Evolutionary conservation across 495 filamentous ascomycete genomes (phyloP).

Genomic region (Podospora anserina): DNA sequence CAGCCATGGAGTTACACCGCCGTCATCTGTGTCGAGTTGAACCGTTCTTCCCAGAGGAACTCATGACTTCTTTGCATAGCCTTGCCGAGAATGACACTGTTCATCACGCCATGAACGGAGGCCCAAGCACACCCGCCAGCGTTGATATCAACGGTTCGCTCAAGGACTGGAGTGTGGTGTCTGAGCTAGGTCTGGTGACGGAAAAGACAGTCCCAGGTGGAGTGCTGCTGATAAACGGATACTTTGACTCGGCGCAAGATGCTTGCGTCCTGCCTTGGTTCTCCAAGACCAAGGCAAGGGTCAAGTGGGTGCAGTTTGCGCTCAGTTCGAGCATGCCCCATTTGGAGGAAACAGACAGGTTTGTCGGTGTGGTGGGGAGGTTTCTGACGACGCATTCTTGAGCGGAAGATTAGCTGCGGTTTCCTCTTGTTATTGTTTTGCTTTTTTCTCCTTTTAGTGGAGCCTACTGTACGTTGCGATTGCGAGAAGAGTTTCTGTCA

Average conservation of each 20-base stretch:
- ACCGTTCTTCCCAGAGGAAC: slow-evolving; percentile 34
- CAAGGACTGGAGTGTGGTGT: slow-evolving; percentile 33
- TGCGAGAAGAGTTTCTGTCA: too few species aligned
- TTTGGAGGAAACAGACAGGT: slow-evolving; percentile 20
- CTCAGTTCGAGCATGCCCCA: slow-evolving; percentile 14
- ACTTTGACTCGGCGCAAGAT: slow-evolving; percentile 50
- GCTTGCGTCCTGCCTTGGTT: slow-evolving; percentile 45
- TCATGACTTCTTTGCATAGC: slow-evolving; percentile 26
- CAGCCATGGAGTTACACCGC: slow-evolving; percentile 41
- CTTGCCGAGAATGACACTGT: slow-evolving; percentile 42
- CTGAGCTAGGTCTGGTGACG: slow-evolving; percentile 35
- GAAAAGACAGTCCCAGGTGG: slow-evolving; percentile 35
- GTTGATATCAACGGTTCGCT: slow-evolving; percentile 37
- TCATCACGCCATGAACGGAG: slow-evolving; percentile 46
- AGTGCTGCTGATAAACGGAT: slow-evolving; percentile 46
- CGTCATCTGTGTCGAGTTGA: slow-evolving; percentile 41
- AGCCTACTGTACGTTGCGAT: too few species aligned
- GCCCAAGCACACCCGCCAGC: slow-evolving; percentile 30
- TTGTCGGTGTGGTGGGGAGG: slow-evolving; percentile 8
- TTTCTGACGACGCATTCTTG: slow-evolving; percentile 11
- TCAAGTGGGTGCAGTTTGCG: slow-evolving; percentile 43
- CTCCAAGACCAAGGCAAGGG: slow-evolving; percentile 35
- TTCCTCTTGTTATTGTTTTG: background rate
- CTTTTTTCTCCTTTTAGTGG: background rate
- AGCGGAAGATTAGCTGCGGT: background rate